Percentiles rank a stretch among this genome's conserved stretches.
phyloP scores from a whole-genome alignment of 192 early-diverging fungal genomes.

The Irineochytrium annulatum region DNA sequence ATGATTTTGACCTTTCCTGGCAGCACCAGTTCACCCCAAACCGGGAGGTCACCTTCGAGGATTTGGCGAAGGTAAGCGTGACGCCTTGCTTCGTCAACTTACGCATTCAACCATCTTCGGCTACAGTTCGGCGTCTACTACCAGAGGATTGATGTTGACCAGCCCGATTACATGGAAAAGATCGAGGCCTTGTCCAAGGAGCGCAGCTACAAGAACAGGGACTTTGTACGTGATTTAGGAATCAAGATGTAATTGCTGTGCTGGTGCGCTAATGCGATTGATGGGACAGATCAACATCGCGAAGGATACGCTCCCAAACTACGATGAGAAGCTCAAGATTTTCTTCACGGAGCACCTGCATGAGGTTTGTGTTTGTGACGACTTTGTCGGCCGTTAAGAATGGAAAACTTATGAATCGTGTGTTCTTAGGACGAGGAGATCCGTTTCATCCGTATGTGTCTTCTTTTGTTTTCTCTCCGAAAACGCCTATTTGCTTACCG shows the following conservation, averaged over 20 bases:
- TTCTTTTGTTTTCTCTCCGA: too few relatives aligned
- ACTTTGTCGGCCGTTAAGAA: too few relatives aligned
- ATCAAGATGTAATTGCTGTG: neutral
- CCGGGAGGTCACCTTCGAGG: conserved; percentile 56
- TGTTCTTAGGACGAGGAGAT: conserved; percentile 99
- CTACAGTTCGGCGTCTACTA: conserved; percentile 71
- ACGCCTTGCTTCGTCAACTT: neutral
- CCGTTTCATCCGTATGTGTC: conserved; percentile 64
- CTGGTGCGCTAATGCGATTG: neutral
- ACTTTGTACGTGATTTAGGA: conserved; percentile 72
- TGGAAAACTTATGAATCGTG: too few relatives aligned
- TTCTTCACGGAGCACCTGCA: conserved; percentile 79
- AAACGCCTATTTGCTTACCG: too few relatives aligned
- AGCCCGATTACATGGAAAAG: conserved; percentile 51
- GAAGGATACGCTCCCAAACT: conserved; percentile 73
- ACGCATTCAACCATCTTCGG: neutral
- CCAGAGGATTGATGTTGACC: conserved; percentile 49
- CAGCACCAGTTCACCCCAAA: conserved; percentile 69
- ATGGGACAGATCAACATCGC: conserved; percentile 70
- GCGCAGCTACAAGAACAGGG: conserved; percentile 87
- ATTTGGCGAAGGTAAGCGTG: conserved; percentile 42
- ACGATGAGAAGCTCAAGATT: conserved; percentile 88
- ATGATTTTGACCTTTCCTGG: too few relatives aligned
- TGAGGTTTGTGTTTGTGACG: conserved; percentile 3
- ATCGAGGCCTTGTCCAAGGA: conserved; percentile 69